These are phyloP conservation scores for Colletotrichum scovillei DNA, from an alignment of 2,329 filamentous ascomycete genomes.

Conservation along the genomic window DNA sequence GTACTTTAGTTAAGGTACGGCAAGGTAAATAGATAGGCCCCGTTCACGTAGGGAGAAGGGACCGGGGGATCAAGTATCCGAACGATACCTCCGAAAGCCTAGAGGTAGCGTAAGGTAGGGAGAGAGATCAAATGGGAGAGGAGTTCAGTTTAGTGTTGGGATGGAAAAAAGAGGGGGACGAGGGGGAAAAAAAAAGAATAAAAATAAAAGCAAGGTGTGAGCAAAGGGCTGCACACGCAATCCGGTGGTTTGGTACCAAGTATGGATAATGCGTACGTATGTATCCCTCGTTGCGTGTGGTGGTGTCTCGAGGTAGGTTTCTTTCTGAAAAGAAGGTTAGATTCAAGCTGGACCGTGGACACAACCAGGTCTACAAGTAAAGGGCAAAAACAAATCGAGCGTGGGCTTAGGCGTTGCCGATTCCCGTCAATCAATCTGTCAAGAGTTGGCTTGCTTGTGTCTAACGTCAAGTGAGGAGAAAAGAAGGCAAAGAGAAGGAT, in stretches of 20 bases:
- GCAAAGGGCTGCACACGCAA: conserved; percentile 4
- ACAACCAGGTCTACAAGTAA: neutral
- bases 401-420: neutral
- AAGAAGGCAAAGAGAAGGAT: neutral
- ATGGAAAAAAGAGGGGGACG: conserved; percentile 4
- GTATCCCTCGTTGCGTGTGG: neutral
- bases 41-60: neutral
- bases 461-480: neutral
- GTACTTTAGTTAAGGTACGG: neutral
- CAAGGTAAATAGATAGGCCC: neutral
- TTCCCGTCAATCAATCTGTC: neutral
- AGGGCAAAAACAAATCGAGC: neutral
- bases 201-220: neutral
- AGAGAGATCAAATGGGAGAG: neutral
- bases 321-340: neutral
- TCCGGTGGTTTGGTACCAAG: neutral
- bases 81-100: neutral
- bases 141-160: conserved; percentile 10
- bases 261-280: neutral
- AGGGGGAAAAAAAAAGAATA: neutral
- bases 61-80: conserved; percentile 8
- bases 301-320: neutral
- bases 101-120: conserved; percentile 14
- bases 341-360: neutral
- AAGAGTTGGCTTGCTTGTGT: neutral